A percentile compares a stretch with the other conserved stretches of the same genome.
Evolutionary conservation across 2,329 filamentous ascomycete genomes (phyloP).

Genomic region (Berkeleyomyces rouxiae): DNA sequence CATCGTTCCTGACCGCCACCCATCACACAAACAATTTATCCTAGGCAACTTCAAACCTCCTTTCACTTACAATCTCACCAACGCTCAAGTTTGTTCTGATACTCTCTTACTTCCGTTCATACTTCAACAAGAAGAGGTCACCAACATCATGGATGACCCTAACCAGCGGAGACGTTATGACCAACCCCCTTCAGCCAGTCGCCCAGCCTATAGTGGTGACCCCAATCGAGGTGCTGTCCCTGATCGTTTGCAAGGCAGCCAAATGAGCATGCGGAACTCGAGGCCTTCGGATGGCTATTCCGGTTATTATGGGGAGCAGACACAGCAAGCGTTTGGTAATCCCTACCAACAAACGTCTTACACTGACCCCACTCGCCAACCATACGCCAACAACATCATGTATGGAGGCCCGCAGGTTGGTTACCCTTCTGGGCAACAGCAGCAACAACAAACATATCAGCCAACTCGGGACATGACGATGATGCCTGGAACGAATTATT

Average conservation of each 20-base stretch:
- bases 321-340: not conserved
- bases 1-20: too few species aligned
- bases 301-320: not conserved
- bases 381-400: not conserved
- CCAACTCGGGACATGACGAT: not conserved
- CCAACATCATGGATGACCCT: not conserved
- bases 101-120: not conserved
- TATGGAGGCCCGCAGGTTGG: not conserved
- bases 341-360: conserved; percentile 1
- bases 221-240: not conserved
- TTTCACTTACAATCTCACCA: too few species aligned
- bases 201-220: not conserved
- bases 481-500: not conserved
- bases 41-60: too few species aligned
- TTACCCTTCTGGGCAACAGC: not conserved
- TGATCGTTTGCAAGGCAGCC: conserved; percentile 1
- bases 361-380: not conserved
- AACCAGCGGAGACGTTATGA: conserved; percentile 7
- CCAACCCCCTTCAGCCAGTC: not conserved
- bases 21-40: too few species aligned
- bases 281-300: not conserved
- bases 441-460: not conserved
- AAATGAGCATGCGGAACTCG: not conserved
- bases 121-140: not conserved
- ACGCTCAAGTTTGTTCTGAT: too few species aligned